A percentile compares a stretch with the other conserved stretches of the same genome.
Conservation (phyloP, 768 basidiomycete species). For the Agaricus subrufescens region DNA sequence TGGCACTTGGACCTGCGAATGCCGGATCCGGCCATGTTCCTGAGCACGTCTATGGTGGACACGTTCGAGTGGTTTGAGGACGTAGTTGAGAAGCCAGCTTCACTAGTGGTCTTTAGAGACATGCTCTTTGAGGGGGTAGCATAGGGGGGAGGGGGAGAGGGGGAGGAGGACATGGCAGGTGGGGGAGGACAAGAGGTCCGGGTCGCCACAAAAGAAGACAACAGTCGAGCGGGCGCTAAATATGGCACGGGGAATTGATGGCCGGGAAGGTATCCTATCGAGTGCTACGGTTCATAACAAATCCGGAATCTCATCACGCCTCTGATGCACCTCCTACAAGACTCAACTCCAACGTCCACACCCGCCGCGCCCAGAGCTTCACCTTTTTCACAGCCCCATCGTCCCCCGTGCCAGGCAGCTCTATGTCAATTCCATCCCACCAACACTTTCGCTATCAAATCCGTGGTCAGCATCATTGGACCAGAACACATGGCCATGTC, state of each 20-base stretch:
- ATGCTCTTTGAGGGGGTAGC: background rate
- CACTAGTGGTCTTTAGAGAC: too few species aligned
- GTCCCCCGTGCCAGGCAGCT: conserved; percentile 58
- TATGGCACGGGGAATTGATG: conserved; percentile 3
- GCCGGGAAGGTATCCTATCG: background rate
- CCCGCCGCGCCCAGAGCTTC: conserved; percentile 95
- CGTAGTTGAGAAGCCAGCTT: background rate
- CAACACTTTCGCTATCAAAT: conserved; percentile 86
- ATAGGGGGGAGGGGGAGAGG: background rate
- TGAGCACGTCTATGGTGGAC: conserved; percentile 21
- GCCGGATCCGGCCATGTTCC: conserved; percentile 28
- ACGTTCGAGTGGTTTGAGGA: conserved; percentile 1
- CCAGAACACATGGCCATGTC: background rate
- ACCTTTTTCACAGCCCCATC: conserved; percentile 46
- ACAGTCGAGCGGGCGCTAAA: conserved; percentile 7
- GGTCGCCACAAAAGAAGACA: conserved; percentile 1
- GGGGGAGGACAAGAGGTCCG: background rate
- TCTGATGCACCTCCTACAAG: conserved; percentile 48
- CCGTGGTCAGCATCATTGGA: background rate
- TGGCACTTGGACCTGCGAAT: conserved; percentile 38
- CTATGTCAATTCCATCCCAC: conserved; percentile 98
- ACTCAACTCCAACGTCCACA: conserved; percentile 97
- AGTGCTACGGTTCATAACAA: background rate
- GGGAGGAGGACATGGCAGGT: background rate
- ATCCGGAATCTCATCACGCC: background rate